Conservation (phyloP, 2,329 filamentous ascomycete genomes). For the Alternaria solani region DNA sequence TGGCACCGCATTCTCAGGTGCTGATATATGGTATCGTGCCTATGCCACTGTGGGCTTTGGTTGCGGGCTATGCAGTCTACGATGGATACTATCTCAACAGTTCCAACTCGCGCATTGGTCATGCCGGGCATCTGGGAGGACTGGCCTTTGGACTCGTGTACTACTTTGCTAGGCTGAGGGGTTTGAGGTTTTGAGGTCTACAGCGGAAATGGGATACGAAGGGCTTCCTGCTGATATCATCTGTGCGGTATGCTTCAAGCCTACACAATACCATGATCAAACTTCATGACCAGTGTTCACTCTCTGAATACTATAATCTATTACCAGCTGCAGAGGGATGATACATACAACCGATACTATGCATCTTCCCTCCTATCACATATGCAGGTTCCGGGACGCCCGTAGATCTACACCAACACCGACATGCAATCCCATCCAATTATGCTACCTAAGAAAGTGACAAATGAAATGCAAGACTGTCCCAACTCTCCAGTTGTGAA, state of each 20-base stretch:
- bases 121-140: slow-evolving; percentile 58
- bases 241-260: neutral
- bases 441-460: neutral
- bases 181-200: slow-evolving; percentile 17
- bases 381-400: neutral
- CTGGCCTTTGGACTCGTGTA: slow-evolving; percentile 50
- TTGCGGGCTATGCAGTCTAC: slow-evolving; percentile 46
- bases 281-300: neutral
- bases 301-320: slow-evolving; percentile 2
- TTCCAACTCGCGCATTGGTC: slow-evolving; percentile 40
- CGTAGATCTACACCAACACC: neutral
- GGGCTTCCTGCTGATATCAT: neutral
- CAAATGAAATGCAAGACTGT: neutral
- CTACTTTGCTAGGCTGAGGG: slow-evolving; percentile 34
- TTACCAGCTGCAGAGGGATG: neutral
- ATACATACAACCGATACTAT: neutral
- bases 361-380: neutral
- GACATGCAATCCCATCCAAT: neutral
- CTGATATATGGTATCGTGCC: slow-evolving; percentile 50
- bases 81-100: slow-evolving; percentile 52
- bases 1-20: slow-evolving; percentile 48
- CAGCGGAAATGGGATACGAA: neutral
- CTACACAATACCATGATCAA: neutral
- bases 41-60: slow-evolving; percentile 52
- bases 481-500: neutral